Base-by-base conservation (phyloP, 1,284 basidiomycete genomes). In the Cryptococcus jaspeensis region DNA sequence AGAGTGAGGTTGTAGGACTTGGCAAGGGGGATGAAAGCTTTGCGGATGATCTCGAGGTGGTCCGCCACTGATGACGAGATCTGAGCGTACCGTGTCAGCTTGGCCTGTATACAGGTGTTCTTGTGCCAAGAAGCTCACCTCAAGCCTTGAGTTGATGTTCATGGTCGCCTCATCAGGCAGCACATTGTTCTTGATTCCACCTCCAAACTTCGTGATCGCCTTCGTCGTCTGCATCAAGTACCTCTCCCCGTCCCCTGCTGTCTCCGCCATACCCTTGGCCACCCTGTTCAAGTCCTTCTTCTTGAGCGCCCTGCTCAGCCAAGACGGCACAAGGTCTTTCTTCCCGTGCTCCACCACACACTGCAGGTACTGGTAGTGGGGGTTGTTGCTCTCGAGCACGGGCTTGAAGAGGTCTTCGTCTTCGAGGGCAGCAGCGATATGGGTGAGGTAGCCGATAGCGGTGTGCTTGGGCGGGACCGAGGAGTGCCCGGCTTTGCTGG, bases 391-490 rank as follows among this genome's bases (percentile, higher is more conserved):
- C 12, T 20, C 36, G 5, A 53, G 38, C 7, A 35, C 42, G 20
- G 56, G 56, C 20, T 53, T 40, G 49, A 51, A 56, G 38, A 44
- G 35, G 36, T 50, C 22, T 20, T 43, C 51, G 28, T 58, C 49
- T 61, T 78, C 76, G 35, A 78, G 56, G 39, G 61, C 55, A 20
- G 66, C 56, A 43, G 68, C 64, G n/a, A 68, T 49, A 5, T 60
- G 56, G 15, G 67, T 46, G n/a, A 59, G 56, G 7, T 63, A 55
- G 28, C 67, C 67, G 47, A 74, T 72, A 13, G 63, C 62, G 18
- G 72, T 73, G 48, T 74, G 70, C 20, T 72, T 59, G 6, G 62
- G 64, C 32, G 66, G 64, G 18, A 63, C 56, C 18, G 60, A 63
- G 20, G 60, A 61, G 48, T 66, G 66, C 12, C 66, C 66, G 38